Evolutionary conservation across 2,329 filamentous ascomycete genomes (phyloP).

Genomic region (Cytospora mali): DNA sequence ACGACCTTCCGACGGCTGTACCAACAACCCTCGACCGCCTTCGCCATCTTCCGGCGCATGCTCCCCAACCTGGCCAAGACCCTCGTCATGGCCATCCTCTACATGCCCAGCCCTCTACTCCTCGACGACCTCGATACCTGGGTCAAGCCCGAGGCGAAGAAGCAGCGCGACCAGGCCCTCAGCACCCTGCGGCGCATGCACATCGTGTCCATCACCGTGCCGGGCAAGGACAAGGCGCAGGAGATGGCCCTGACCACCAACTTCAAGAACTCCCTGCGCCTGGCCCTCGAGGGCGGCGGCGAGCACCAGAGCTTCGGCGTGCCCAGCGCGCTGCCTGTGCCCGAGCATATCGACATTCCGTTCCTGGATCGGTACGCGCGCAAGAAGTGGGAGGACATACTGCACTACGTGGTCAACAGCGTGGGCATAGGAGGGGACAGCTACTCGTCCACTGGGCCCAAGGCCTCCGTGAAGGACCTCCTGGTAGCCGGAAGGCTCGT

Average conservation of each 20-base stretch:
- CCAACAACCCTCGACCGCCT: constrained; percentile 90
- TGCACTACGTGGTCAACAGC: constrained; percentile 91
- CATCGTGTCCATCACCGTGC: constrained; percentile 71
- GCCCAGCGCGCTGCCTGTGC: constrained; percentile 67
- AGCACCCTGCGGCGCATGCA: constrained; percentile 83
- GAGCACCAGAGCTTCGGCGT: constrained; percentile 89
- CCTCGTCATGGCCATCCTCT: constrained; percentile 93
- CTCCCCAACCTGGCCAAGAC: constrained; percentile 91
- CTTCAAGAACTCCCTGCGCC: constrained; percentile 80
- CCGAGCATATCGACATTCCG: constrained; percentile 65
- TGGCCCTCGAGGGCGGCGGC: constrained; percentile 86
- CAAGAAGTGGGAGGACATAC: constrained; percentile 90
- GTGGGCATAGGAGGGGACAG: constrained; percentile 59
- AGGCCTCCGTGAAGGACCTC: constrained; percentile 80
- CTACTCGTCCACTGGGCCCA: constrained; percentile 57
- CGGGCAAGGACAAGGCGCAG: constrained; percentile 63
- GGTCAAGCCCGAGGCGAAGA: constrained; percentile 68
- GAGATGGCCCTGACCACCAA: constrained; percentile 78
- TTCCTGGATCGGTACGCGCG: constrained; percentile 86
- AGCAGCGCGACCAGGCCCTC: constrained; percentile 82
- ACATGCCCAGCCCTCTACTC: constrained; percentile 79
- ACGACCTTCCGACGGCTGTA: constrained; percentile 91
- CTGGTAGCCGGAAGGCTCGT: constrained; percentile 82
- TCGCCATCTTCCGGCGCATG: constrained; percentile 97
- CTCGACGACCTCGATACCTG: constrained; percentile 82